These are phyloP conservation scores for Claviceps sp. DNA, from an alignment of 2,329 filamentous ascomycete species.

Conservation along the genomic window DNA sequence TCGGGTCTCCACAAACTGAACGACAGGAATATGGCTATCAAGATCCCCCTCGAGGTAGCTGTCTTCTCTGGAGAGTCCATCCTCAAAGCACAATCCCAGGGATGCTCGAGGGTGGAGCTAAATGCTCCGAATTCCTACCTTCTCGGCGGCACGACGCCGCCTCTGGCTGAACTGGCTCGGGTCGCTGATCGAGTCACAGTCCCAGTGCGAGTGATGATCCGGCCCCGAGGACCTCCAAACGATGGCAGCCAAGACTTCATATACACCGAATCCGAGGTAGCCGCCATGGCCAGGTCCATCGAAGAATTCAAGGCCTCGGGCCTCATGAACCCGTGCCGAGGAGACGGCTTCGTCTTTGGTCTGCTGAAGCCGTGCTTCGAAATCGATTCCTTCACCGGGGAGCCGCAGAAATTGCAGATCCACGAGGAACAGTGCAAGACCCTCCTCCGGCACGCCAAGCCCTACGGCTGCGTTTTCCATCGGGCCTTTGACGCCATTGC, in stretches of 20 bases:
- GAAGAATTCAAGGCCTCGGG: slow-evolving; percentile 22
- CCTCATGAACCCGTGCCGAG: slow-evolving; percentile 23
- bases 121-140: slow-evolving; percentile 37
- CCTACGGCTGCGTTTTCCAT: slow-evolving; percentile 37
- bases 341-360: slow-evolving; percentile 46
- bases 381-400: neutral
- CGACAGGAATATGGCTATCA: neutral
- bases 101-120: slow-evolving; percentile 39
- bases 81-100: slow-evolving; percentile 24
- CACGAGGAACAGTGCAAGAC: slow-evolving; percentile 25
- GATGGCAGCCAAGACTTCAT: slow-evolving; percentile 28
- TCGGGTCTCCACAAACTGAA: neutral
- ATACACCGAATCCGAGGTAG: slow-evolving; percentile 31
- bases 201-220: slow-evolving; percentile 41
- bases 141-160: slow-evolving; percentile 38
- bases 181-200: slow-evolving; percentile 18
- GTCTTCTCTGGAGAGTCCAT: slow-evolving; percentile 35
- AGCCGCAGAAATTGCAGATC: slow-evolving; percentile 11
- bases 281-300: slow-evolving; percentile 29
- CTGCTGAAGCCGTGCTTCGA: slow-evolving; percentile 18
- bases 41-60: slow-evolving; percentile 35
- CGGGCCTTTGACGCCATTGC: slow-evolving; percentile 41
- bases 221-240: slow-evolving; percentile 24
- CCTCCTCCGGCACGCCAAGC: slow-evolving; percentile 28
- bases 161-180: slow-evolving; percentile 22